Percentiles rank a stretch among this genome's conserved stretches.
These are phyloP conservation scores for Elsinoe perseae DNA, from an alignment of 2,329 filamentous ascomycete genomes.

Conservation along the genomic window DNA sequence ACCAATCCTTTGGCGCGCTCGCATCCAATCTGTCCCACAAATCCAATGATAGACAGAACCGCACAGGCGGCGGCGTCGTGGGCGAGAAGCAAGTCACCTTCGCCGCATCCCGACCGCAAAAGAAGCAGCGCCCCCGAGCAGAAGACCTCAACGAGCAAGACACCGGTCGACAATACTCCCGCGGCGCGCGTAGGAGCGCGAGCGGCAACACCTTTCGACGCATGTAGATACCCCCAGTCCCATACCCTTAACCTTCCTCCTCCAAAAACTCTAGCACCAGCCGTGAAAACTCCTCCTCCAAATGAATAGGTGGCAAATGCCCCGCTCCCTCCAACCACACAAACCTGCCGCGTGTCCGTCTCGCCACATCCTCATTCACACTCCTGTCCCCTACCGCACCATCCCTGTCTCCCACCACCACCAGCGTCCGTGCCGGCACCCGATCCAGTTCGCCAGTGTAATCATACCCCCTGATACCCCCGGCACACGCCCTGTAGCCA, in stretches of 20 bases:
- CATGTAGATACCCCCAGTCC: slow-evolving; percentile 38
- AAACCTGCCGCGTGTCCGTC: slow-evolving; percentile 21
- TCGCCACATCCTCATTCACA: slow-evolving; percentile 22
- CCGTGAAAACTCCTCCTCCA: slow-evolving; percentile 22
- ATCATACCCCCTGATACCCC: slow-evolving; percentile 26
- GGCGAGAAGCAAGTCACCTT: slow-evolving; percentile 64
- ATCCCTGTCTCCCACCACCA: slow-evolving; percentile 24
- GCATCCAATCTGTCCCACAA: slow-evolving; percentile 35
- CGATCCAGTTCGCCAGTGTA: slow-evolving; percentile 20
- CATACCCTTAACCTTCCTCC: background rate
- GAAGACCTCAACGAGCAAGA: slow-evolving; percentile 25
- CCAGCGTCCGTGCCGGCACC: slow-evolving; percentile 20
- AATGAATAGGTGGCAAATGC: slow-evolving; percentile 27
- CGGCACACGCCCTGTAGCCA: slow-evolving; percentile 25
- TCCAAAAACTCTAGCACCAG: slow-evolving; percentile 22
- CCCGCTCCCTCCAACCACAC: slow-evolving; percentile 24
- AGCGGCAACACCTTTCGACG: slow-evolving; percentile 67
- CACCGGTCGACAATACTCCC: slow-evolving; percentile 24
- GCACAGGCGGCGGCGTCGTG: slow-evolving; percentile 30
- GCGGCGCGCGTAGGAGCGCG: slow-evolving; percentile 56
- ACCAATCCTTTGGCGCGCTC: slow-evolving; percentile 52
- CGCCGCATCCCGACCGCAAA: slow-evolving; percentile 49
- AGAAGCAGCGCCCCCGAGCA: slow-evolving; percentile 23
- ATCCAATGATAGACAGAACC: slow-evolving; percentile 22
- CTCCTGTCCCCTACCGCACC: slow-evolving; percentile 19